A percentile compares a stretch with the other conserved stretches of the same genome.
phyloP scores from a whole-genome alignment of 2,329 filamentous ascomycete species.

The Aspergillus bombycis region DNA sequence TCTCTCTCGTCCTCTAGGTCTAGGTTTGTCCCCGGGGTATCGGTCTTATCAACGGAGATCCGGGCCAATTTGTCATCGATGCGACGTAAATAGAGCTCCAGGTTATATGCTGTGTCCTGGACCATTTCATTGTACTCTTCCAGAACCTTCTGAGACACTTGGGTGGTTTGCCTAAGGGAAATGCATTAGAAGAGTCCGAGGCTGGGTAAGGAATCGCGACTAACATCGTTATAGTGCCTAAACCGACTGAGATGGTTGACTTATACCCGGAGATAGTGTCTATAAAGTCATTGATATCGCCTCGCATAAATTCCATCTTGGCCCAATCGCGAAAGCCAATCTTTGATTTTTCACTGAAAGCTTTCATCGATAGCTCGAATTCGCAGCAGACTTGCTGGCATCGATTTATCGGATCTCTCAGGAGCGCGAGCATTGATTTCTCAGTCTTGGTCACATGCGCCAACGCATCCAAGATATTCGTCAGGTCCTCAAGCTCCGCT shows the following conservation, averaged over 20 bases:
- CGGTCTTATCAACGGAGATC: constrained; percentile 20
- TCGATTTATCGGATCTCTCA: constrained; percentile 40
- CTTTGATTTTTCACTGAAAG: constrained; percentile 39
- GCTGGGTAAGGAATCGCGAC: constrained; percentile 19
- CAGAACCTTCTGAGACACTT: constrained; percentile 33
- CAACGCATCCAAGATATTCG: constrained; percentile 36
- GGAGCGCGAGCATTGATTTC: constrained; percentile 31
- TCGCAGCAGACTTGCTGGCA: constrained; percentile 43
- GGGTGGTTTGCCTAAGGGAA: constrained; percentile 33
- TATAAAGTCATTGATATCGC: constrained; percentile 46
- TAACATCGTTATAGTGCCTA: constrained; percentile 44
- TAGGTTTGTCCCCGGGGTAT: constrained; percentile 23
- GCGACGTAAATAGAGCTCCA: constrained; percentile 38
- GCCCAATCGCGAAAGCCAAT: constrained; percentile 43
- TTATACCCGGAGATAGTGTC: constrained; percentile 45
- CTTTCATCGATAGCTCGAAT: constrained; percentile 41
- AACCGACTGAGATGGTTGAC: constrained; percentile 42
- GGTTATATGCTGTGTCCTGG: constrained; percentile 39
- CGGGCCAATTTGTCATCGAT: constrained; percentile 41
- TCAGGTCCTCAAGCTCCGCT: constrained; percentile 37
- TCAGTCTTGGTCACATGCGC: constrained; percentile 24
- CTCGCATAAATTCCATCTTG: constrained; percentile 47
- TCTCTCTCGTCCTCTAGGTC: constrained; percentile 42
- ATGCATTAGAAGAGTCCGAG: constrained; percentile 23
- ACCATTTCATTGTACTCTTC: constrained; percentile 45